phyloP scores from a whole-genome alignment of 192 early-diverging fungal genomes.

The Coemansia sp. region DNA sequence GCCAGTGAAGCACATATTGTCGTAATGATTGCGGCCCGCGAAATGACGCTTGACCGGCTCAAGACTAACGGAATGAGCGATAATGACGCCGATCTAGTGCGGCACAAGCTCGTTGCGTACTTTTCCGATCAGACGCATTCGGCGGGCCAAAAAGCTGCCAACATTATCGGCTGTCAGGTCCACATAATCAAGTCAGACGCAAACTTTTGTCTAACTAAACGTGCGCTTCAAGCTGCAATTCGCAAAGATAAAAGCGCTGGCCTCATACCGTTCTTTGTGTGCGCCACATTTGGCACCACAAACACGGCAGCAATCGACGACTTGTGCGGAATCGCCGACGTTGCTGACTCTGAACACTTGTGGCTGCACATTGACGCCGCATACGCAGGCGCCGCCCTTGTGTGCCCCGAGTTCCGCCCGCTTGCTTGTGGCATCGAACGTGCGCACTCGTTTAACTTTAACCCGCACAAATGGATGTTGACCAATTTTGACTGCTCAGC shows the following conservation, averaged over 20 bases:
- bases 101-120: constrained; percentile 58
- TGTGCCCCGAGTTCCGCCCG: constrained; percentile 60
- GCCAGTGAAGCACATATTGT: constrained; percentile 62
- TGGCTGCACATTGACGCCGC: constrained; percentile 72
- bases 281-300: constrained; percentile 67
- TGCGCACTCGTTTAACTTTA: constrained; percentile 64
- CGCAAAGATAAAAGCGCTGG: constrained; percentile 53
- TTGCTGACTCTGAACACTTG: constrained; percentile 42
- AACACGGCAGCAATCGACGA: constrained; percentile 59
- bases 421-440: constrained; percentile 51
- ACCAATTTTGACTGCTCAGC: constrained; percentile 70
- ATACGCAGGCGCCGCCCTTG: constrained; percentile 60
- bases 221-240: constrained; percentile 48
- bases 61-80: constrained; percentile 25
- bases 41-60: constrained; percentile 47
- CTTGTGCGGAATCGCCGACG: constrained; percentile 55
- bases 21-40: constrained; percentile 59
- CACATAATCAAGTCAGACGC: constrained; percentile 43
- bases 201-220: constrained; percentile 39
- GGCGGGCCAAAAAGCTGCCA: constrained; percentile 58
- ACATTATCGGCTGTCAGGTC: constrained; percentile 35
- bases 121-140: constrained; percentile 65
- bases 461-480: constrained; percentile 66
- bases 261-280: constrained; percentile 63
- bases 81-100: constrained; percentile 20